These are phyloP conservation scores for Neurospora sublineolata DNA, from an alignment of 495 filamentous ascomycete genomes.

Conservation along the genomic window DNA sequence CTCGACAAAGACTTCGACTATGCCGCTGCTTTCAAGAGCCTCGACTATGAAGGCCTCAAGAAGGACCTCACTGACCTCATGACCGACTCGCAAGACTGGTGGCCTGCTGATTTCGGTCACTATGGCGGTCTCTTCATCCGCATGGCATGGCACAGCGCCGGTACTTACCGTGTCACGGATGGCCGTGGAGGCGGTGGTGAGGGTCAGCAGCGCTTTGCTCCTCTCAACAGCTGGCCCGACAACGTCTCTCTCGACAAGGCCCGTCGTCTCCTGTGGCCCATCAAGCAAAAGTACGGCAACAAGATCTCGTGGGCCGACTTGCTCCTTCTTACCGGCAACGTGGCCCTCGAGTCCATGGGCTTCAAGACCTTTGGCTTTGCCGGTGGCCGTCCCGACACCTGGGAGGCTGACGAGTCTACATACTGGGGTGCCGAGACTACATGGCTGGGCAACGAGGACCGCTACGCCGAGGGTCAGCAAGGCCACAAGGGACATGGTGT, in stretches of 20 bases:
- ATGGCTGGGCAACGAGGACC: conserved; percentile 59
- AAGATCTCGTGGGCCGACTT: conserved; percentile 71
- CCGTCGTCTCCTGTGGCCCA: conserved; percentile 63
- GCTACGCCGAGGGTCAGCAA: conserved; percentile 41
- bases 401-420: conserved; percentile 58
- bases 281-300: conserved; percentile 72
- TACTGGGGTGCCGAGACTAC: conserved; percentile 66
- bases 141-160: conserved; percentile 68
- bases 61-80: conserved; percentile 53
- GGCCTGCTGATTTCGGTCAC: conserved; percentile 68
- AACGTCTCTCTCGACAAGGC: conserved; percentile 68
- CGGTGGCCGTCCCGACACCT: conserved; percentile 56
- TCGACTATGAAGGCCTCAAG: conserved; percentile 62
- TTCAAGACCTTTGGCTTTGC: conserved; percentile 62
- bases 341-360: conserved; percentile 65
- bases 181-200: conserved; percentile 60
- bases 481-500: conserved; percentile 34
- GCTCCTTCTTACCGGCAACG: conserved; percentile 57
- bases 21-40: conserved; percentile 52
- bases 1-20: conserved; percentile 53
- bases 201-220: conserved; percentile 64
- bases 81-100: conserved; percentile 67
- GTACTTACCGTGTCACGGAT: conserved; percentile 61
- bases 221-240: conserved; percentile 72
- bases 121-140: conserved; percentile 67